Conservation (phyloP, 257 asterid genomes). For the Scutellaria baicalensis region DNA sequence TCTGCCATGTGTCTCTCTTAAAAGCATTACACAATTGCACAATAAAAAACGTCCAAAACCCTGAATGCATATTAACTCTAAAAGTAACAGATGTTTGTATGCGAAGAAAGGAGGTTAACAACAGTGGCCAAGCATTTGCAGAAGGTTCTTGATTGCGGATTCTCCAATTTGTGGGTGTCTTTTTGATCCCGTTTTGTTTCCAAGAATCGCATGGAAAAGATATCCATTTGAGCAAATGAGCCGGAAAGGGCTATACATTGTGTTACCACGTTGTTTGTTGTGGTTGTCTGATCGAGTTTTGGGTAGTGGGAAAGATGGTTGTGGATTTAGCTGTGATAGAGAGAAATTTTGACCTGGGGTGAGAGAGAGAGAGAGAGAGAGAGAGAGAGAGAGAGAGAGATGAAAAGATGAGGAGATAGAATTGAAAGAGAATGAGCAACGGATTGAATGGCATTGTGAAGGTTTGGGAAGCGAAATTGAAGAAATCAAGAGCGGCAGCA, state of each 20-base stretch:
- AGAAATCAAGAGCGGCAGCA: conserved; percentile 57
- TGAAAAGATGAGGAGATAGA: neutral
- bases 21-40: no score
- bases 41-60: no score
- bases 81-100: no score
- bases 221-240: conserved; percentile 17
- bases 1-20: no score
- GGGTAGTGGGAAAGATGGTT: conserved; percentile 22
- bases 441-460: conserved; percentile 74
- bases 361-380: neutral
- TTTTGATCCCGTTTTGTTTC: neutral
- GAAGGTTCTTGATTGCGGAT: conserved; percentile 15
- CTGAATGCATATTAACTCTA: no score
- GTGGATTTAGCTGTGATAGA: conserved; percentile 19
- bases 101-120: no score
- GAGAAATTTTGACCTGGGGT: conserved; percentile 46
- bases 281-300: neutral
- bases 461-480: conserved; percentile 65
- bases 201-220: neutral
- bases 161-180: neutral
- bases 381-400: neutral
- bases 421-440: conserved; percentile 57
- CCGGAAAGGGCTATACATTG: neutral
- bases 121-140: conserved; percentile 8
- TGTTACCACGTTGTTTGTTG: neutral